Conservation (phyloP, 495 filamentous ascomycete genomes). For the Annulohypoxylon nitens region DNA sequence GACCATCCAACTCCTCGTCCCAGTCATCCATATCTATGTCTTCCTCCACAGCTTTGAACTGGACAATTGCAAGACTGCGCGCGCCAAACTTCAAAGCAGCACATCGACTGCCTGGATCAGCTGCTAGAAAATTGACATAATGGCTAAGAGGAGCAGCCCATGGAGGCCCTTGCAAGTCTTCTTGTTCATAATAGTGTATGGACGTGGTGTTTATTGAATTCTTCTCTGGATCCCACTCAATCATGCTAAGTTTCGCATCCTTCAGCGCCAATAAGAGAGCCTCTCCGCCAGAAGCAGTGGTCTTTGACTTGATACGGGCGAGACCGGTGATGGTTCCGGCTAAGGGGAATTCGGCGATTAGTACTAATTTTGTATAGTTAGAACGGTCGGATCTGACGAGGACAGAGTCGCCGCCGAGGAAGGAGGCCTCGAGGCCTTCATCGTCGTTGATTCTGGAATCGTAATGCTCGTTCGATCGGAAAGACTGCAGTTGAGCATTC, state of each 20-base stretch:
- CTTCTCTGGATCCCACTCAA: constrained; percentile 92
- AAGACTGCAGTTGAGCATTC: constrained; percentile 47
- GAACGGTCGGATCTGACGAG: constrained; percentile 68
- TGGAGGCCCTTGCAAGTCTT: constrained; percentile 81
- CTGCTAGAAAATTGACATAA: constrained; percentile 81
- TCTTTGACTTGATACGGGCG: constrained; percentile 76
- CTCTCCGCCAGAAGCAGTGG: constrained; percentile 82
- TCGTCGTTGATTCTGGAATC: constrained; percentile 67
- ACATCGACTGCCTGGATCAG: constrained; percentile 92
- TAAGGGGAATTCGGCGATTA: constrained; percentile 84
- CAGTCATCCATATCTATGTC: constrained; percentile 88
- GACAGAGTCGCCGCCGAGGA: constrained; percentile 68
- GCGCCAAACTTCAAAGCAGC: constrained; percentile 92
- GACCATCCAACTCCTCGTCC: constrained; percentile 80
- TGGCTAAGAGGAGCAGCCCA: constrained; percentile 78
- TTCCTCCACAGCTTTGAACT: constrained; percentile 92
- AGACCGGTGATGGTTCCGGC: constrained; percentile 87
- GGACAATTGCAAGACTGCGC: constrained; percentile 90
- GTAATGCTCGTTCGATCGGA: constrained; percentile 48
- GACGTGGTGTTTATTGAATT: constrained; percentile 85
- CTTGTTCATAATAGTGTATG: constrained; percentile 97
- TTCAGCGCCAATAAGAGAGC: constrained; percentile 85
- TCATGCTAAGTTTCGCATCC: constrained; percentile 91
- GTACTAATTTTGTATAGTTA: constrained; percentile 79
- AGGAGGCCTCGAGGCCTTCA: constrained; percentile 71